Base-by-base conservation (phyloP, 73 alveolate species). In the Tetrahymena borealis region DNA sequence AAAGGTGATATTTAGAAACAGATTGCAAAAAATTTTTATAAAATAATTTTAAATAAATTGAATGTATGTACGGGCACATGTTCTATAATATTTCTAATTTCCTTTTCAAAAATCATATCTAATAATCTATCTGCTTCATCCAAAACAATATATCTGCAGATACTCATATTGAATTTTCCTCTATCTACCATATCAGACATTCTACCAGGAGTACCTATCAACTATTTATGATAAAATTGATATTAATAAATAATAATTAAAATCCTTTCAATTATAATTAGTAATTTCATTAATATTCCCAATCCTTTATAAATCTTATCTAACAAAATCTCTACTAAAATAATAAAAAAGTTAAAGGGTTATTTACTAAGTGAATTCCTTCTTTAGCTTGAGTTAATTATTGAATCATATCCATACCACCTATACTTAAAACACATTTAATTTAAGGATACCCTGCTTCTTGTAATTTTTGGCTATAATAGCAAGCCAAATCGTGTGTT, bases 61-160 rank as follows among this genome's bases (percentile, higher is more conserved):
- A 3, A 60, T 13, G 38, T n/a, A n/a, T n/a, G n/a, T 93, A 93
- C 95, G 78, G 98, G 94, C 85, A 97, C 91, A 77, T 97, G 95
- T 35, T 94, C 97, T 28, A 97, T 90, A 13, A 97, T 96, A 31
- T 78, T 77, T 90, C 97, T 94, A 36, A 97, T 93, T 91, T 97
- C 98, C 13, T 92, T 95, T 93, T 96, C 98, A 93, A 97, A 97
- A 1, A 96, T 99, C 78, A 77, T 90, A 91, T 96, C 98, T 40
- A 97, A 91, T 95, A 97, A 39, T 94, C 97, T 96, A 90, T 97
- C 99, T 10, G 99, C 99, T 94, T 97, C 99, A 94, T 97, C 99
- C 39, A 97, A 91, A 15, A 96, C 97, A 90, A 97, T 92, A 91
- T 40, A 94, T 95, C 95, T 94, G 91, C 97, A 91, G 91, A 95